A percentile compares a stretch with the other conserved stretches of the same genome.
Conservation (phyloP, 805 yeast species). For the Starmerella tilneyi region DNA sequence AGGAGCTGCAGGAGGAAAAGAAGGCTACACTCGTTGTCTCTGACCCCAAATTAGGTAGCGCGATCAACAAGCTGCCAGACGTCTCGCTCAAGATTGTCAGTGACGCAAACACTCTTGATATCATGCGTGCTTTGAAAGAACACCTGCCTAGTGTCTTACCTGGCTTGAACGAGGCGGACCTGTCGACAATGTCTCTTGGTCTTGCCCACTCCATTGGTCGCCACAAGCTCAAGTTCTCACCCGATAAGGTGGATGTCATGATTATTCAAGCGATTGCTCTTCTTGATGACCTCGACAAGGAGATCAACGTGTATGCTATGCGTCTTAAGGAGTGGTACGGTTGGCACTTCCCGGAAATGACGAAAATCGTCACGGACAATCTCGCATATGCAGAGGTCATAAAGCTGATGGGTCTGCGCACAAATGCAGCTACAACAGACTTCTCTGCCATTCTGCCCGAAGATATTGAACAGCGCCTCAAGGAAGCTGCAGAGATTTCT, state of each 20-base stretch:
- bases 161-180: conserved; percentile 74
- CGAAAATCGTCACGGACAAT: conserved; percentile 91
- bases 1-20: conserved; percentile 34
- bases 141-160: conserved; percentile 89
- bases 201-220: conserved; percentile 98
- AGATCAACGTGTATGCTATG: conserved; percentile 96
- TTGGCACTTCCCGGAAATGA: conserved; percentile 99
- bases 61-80: conserved; percentile 83
- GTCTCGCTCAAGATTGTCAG: conserved; percentile 79
- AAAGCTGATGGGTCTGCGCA: conserved; percentile 85
- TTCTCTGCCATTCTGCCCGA: conserved; percentile 86
- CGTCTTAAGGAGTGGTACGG: conserved; percentile 99
- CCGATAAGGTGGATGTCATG: conserved; percentile 98
- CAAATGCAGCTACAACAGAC: conserved; percentile 83
- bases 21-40: conserved; percentile 85
- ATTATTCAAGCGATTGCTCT: conserved; percentile 97
- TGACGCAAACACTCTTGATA: conserved; percentile 89
- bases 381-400: conserved; percentile 93
- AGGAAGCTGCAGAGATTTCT: conserved; percentile 94
- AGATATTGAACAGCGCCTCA: conserved; percentile 81
- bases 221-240: conserved; percentile 92
- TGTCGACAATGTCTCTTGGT: conserved; percentile 94
- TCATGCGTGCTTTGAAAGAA: conserved; percentile 91
- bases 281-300: conserved; percentile 93
- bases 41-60: conserved; percentile 90